Base-by-base conservation (phyloP, 192 early-diverging fungal species). In the Linnemannia zychae region DNA sequence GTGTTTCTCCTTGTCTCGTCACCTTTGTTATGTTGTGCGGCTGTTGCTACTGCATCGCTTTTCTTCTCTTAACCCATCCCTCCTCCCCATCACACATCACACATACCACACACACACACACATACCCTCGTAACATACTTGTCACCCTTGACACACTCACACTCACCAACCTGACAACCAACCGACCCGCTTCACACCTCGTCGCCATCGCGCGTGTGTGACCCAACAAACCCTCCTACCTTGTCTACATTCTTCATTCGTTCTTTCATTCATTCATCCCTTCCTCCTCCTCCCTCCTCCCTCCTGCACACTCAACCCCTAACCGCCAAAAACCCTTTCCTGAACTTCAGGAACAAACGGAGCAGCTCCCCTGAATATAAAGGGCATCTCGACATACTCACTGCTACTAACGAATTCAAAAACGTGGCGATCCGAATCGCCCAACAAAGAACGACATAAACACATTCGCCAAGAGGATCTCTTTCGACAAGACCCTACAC, bases 381-480 rank as follows among this genome's bases (percentile, higher is more conserved):
- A 57, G 57, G 57, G 28, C 24, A 63, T 63, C 57, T 63, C 28
- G 13, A 15, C 57, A 31, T 24, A 63, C 13, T 63, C 66, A 46
- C 66, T 68, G 66, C 67, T 38, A 46, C 22, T 63, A 44, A 47
- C 31, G 6, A 31, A 0, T 22, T 2, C 6, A n/a, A 68, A 36
- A 76, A 68, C 65, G 75, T 67, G 63, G 63, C 46, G 47, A 68
- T 49, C 67, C 31, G 75, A 76, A 76, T 76, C 75, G 75, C 75
- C 75, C 75, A 69, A 76, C 49, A 68, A 40, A 3, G 49, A 37
- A 9, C 11, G 34, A n/a, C n/a, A 60, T 28, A 31, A 60, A 60
- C n/a, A 36, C 47, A 7, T 40, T 63, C 60, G 22, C 60, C 60
- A 60, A 57, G 73, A 57, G 73, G 73, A 63, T 31, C 71, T 33